phyloP scores from a whole-genome alignment of 768 basidiomycete species.

The Tricholomella constricta region DNA sequence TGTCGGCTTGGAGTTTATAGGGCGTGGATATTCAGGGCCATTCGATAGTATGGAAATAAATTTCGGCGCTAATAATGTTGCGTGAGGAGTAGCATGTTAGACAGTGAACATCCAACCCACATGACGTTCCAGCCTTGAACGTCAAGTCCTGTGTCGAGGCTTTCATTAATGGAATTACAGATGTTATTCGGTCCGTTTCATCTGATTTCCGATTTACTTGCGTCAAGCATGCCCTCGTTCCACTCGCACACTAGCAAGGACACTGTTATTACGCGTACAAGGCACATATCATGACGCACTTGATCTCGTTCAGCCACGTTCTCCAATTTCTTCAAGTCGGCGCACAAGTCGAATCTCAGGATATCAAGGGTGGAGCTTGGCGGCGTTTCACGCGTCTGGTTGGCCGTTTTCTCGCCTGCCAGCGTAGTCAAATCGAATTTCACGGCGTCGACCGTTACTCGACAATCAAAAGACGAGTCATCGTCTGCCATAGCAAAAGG shows the following conservation, averaged over 20 bases:
- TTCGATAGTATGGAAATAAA: slow-evolving; percentile 58
- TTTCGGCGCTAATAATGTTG: slow-evolving; percentile 45
- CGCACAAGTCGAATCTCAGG: slow-evolving; percentile 70
- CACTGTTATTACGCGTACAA: not conserved
- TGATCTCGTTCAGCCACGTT: slow-evolving; percentile 61
- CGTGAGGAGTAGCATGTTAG: slow-evolving; percentile 6
- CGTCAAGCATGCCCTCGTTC: slow-evolving; percentile 75
- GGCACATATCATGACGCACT: slow-evolving; percentile 44
- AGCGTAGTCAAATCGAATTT: slow-evolving; percentile 66
- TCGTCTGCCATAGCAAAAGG: slow-evolving; percentile 36
- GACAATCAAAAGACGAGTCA: slow-evolving; percentile 55
- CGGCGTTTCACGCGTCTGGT: slow-evolving; percentile 56
- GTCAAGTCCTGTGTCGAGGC: slow-evolving; percentile 33
- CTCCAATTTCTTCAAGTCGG: slow-evolving; percentile 49
- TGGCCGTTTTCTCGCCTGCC: slow-evolving; percentile 50
- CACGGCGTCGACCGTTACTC: slow-evolving; percentile 36
- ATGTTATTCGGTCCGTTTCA: slow-evolving; percentile 58
- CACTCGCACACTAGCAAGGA: slow-evolving; percentile 57
- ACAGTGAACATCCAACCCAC: slow-evolving; percentile 30
- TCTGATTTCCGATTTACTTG: slow-evolving; percentile 61
- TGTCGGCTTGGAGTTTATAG: slow-evolving; percentile 40
- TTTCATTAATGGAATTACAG: slow-evolving; percentile 76
- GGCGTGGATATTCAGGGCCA: slow-evolving; percentile 62
- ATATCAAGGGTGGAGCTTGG: slow-evolving; percentile 64
- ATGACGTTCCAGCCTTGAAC: slow-evolving; percentile 34